These are phyloP conservation scores for Botrytis porri DNA, from an alignment of 2,329 filamentous ascomycete species.

Conservation along the genomic window DNA sequence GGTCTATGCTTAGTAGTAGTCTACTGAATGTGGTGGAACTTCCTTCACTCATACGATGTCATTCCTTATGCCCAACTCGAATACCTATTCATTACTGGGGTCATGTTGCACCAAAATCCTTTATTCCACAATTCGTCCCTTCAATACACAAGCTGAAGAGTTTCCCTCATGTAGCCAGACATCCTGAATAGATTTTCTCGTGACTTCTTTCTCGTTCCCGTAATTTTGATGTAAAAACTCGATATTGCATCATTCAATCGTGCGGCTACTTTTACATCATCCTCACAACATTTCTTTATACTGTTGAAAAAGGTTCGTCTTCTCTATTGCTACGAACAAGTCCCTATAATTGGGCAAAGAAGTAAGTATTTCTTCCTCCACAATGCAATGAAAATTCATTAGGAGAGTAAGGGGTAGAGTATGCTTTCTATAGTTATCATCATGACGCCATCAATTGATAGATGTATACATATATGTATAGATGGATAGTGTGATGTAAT, in stretches of 20 bases:
- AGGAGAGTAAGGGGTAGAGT: too few species aligned
- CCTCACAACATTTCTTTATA: accelerated
- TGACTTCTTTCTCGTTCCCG: neutral
- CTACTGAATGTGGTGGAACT: neutral
- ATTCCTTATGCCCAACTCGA: neutral
- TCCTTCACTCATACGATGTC: neutral
- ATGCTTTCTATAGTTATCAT: too few species aligned
- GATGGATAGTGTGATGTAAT: too few species aligned
- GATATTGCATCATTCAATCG: neutral
- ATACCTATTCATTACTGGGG: neutral
- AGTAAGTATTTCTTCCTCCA: neutral
- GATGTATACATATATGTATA: too few species aligned
- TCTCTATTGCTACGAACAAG: neutral
- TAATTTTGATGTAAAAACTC: neutral
- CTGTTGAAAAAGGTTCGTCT: neutral
- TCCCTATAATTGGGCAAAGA: neutral
- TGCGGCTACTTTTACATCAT: neutral
- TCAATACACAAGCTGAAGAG: neutral
- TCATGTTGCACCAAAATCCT: neutral
- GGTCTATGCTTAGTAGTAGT: neutral
- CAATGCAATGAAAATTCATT: neutral
- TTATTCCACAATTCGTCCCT: neutral
- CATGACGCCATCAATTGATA: too few species aligned
- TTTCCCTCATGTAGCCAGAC: neutral
- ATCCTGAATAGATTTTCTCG: neutral